Evolutionary conservation across 1,139 yeast species (phyloP), one percentile per base, ranked within the genome.

Genomic region (Blastobotrys serpentis): DNA sequence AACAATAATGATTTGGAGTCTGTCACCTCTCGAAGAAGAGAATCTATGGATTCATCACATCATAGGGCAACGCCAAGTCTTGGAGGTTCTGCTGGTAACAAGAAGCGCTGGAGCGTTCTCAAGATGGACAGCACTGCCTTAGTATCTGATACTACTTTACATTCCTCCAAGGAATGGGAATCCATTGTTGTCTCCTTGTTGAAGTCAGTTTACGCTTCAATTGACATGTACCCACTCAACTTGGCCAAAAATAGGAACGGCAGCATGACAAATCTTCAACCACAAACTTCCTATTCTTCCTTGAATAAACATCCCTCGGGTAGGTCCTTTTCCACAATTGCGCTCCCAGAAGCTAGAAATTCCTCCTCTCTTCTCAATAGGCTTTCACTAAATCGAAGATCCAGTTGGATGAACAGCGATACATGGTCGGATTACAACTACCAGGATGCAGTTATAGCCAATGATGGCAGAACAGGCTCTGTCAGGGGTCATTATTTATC

Each of bases 131-230:
- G 53, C 39, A 34, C 44, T 4, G 44, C 55, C 2, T 49, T 60
- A 21, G 59, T 59, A 13, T 34, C 45, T 46, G 62, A 58, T 44
- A 32, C 46, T 14, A 37, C 50, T 2, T 17, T 22, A 18, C 55
- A 58, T 34, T 18, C 55, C n/a, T 30, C 42, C 17, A 52, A 53
- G 29, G 67, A 64, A 16, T 64, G 67, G 67, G 63, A 60, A 38
- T 43, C 42, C 17, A 46, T 58, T 14, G 52, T 64, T 13, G 45
- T 44, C 5, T 47, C 55, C 1, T 46, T 64, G 6, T 53, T 64
- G 19, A 60, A 62, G 39, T 55, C 57, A 22, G 56, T 63, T 14
- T 64, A 63, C 44, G 48, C 56, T 5, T 63, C 67, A 1, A 60
- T 64, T 17, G 65, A 62, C 13, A 39, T 57, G 29, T 48, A 50